Evolutionary conservation across 345 rosid genomes (phyloP), one percentile per base, ranked within the genome.

Genomic region (Linum lewisii): DNA sequence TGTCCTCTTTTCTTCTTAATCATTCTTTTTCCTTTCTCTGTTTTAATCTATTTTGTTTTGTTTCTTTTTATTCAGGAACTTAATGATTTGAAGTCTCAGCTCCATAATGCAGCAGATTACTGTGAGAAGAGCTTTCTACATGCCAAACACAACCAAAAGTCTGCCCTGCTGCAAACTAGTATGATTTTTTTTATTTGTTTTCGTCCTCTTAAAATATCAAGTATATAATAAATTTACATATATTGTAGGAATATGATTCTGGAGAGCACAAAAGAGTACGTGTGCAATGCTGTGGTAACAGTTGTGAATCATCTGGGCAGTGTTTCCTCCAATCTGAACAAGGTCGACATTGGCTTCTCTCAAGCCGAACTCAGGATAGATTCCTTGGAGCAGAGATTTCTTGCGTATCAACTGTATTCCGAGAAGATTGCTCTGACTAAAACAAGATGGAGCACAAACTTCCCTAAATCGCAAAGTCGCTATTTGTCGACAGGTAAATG

Each of bases 281-380:
- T 83, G 57, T 73, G 85, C 75, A 73, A 63, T 63, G 87, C 89
- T 14, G 57, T 81, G 49, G 85, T 86, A 14, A 72, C 89, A 2
- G 69, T 83, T 20, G 85, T 86, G 58, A 89, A 86, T 72, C 94
- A 81, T 67, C 72, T 86, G 23, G 89, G 94, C 42, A 76, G 63
- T 20, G 85, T 86, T 60, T 79, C 89, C 1, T 53, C 85, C 19
- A 81, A 80, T 60, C 79, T 86, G 11, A 67, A 82, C 50, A 47
- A n/a, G n/a, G n/a, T 21, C 55, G 45, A 22, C 62, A 62, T 81
- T 24, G 61, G 66, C 16, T 69, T 79, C 51, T 56, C 84, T 1
- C 79, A 78, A 16, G 75, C 81, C 1, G 85, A 86, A 68, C 77
- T 78, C 22, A 84, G 79, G 59, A 72, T 83, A 57, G 37, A 77